Base-by-base conservation (phyloP, 306 rosid species). In the Inga oerstediana region DNA sequence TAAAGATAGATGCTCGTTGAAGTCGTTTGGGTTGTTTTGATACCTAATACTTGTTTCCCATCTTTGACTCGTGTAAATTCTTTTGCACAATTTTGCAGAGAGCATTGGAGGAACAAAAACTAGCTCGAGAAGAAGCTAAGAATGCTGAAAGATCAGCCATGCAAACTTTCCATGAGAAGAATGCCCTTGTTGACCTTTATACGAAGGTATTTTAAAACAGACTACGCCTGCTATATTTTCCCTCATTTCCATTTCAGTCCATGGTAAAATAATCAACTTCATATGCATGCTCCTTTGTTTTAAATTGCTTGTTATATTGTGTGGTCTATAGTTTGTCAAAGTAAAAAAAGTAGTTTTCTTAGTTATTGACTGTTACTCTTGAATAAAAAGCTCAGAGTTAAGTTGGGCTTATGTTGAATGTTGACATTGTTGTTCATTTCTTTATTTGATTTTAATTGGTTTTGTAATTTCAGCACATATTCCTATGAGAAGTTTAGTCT, bases 101-200 rank as follows among this genome's bases (percentile, higher is more conserved):
- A 88, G 92, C 94, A 80, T 83, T 96, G 72, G 99, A 92, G 88
- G 99, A 93, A 80, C 87, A 87, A 84, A 96, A 87, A 86, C 58
- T 81, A 64, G 90, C 88, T 82, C 94, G 91, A 76, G 99, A 93
- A 84, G 94, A 86, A 74, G 97, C 92, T 24, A 92, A 79, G 81
- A 88, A 89, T 72, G 89, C 88, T 70, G 98, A 93, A 87, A 93
- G 92, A 85, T 84, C 79, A 69, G 93, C 94, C 16, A 90, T 90
- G 96, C 98, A 96, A 75, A 77, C 88, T 77, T 92, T 83, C 78
- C 94, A 91, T 51, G 92, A 93, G 71, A 95, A 93, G 87, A 88
- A 84, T 76, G 76, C 92, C 58, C 80, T 86, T 22, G 86, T 85
- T 80, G 98, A 93, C 81, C 84, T 93, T 90, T 92, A 83, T 88